Conservation (phyloP, 2,329 filamentous ascomycete species). For the Talaromyces verruculosus region DNA sequence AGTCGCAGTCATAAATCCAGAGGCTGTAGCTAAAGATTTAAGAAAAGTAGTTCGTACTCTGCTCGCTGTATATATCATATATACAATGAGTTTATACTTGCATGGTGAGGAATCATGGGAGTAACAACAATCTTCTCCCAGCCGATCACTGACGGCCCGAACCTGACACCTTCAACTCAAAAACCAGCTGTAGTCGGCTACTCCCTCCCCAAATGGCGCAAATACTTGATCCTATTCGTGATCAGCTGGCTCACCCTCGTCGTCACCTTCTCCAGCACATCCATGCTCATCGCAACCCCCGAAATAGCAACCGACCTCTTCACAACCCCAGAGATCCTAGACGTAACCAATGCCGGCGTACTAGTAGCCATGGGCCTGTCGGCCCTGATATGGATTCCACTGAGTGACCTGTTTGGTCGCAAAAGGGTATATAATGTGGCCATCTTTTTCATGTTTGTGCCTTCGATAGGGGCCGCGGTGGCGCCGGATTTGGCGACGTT, state of each 20-base stretch:
- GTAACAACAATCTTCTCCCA: not conserved
- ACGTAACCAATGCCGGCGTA: conserved; percentile 41
- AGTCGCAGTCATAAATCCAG: not conserved
- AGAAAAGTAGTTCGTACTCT: not conserved
- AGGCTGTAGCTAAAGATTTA: not conserved
- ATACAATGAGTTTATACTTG: not conserved
- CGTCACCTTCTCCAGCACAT: conserved; percentile 46
- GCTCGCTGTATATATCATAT: not conserved
- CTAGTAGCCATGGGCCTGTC: conserved; percentile 42
- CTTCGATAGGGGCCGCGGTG: conserved; percentile 35
- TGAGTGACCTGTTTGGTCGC: conserved; percentile 32
- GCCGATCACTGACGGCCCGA: not conserved
- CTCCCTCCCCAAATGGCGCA: conserved; percentile 36
- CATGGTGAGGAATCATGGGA: not conserved
- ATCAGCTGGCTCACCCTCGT: conserved; percentile 46
- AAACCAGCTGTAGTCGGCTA: not conserved
- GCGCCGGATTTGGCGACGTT: conserved; percentile 37
- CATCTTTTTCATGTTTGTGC: conserved; percentile 35
- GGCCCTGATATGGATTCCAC: conserved; percentile 38
- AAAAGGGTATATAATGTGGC: conserved; percentile 35
- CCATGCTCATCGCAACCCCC: conserved; percentile 40
- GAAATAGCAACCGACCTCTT: conserved; percentile 43
- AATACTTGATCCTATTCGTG: conserved; percentile 44
- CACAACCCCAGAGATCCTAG: conserved; percentile 37
- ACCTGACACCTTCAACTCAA: not conserved